Base-by-base conservation (phyloP, 495 filamentous ascomycete genomes). In the Annulohypoxylon stygium region DNA sequence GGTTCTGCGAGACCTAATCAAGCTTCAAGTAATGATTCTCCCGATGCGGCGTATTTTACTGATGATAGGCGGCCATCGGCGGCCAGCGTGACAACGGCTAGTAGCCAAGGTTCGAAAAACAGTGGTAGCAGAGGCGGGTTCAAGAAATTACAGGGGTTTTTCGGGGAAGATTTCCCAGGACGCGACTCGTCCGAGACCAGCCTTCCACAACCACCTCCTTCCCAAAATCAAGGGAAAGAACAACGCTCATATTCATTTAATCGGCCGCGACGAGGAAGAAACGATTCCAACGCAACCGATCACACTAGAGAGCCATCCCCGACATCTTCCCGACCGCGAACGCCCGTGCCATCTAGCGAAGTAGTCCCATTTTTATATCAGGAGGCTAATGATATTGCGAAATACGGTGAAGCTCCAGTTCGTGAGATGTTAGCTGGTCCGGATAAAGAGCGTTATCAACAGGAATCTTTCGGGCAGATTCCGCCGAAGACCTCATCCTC, bases 291-390 rank as follows among this genome's bases (percentile, higher is more conserved):
- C 79, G 88, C 88, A 41, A 88, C 86, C 25, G 87, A 83, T 54
- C 85, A 84, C 63, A 88, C 81, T 47, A 83, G 88, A 72, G 91
- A 90, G 45, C 82, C 85, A n/a, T 93, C 92, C 14, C 91, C 92
- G 5, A 84, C 86, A 26, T 85, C 83, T 45, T 92, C 93, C 4
- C 84, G 93, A 60, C 93, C 95, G 62, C 86, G 92, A 48, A 95
- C 90, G 18, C 93, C 95, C n/a, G 84, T 93, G 45, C 93, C 94
- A 37, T 94, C 95, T 12, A 95, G 92, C 76, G 96, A 98, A 76
- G 93, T 99, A 57, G 95, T 95, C 23, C 96, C 96, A 11, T 99
- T 97, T 89, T 83, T 97, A 50, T 98, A 95, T 81, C 96, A 99
- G 81, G 93, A 96, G 78, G 89, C 87, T 70, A 90, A 94, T 79